phyloP scores from a whole-genome alignment of 768 basidiomycete genomes.

The Amylocystis lapponica region DNA sequence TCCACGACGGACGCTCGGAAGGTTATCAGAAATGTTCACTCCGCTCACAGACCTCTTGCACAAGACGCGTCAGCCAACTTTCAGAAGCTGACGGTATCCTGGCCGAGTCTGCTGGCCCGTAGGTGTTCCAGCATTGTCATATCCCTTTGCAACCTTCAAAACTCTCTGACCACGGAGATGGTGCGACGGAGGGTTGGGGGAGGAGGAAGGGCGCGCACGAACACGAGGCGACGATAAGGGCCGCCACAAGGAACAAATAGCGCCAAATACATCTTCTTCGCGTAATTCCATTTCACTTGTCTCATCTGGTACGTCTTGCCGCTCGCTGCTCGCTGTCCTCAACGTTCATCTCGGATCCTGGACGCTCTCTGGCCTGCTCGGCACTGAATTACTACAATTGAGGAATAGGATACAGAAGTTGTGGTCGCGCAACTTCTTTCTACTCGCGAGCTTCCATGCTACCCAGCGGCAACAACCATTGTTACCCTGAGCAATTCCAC shows the following conservation, averaged over 20 bases:
- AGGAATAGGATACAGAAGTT: background rate
- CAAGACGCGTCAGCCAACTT: background rate
- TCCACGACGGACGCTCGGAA: background rate
- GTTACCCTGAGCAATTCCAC: background rate
- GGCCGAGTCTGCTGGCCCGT: too few relatives aligned
- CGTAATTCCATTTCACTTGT: background rate
- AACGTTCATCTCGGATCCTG: background rate
- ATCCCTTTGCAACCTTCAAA: background rate
- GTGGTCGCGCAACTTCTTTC: background rate
- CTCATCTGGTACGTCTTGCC: background rate
- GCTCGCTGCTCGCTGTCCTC: slow-evolving; percentile 1
- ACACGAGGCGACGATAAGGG: slow-evolving; percentile 6
- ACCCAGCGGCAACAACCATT: background rate
- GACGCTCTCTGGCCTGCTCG: background rate
- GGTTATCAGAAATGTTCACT: background rate
- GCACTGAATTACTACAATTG: background rate
- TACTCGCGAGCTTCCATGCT: background rate
- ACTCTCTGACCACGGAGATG: background rate
- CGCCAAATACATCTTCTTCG: slow-evolving; percentile 1
- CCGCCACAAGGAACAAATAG: slow-evolving; percentile 5
- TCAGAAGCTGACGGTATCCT: background rate
- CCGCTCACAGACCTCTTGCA: background rate
- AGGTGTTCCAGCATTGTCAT: too few relatives aligned
- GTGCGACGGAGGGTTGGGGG: background rate
- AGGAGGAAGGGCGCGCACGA: background rate